Conservation (phyloP, 306 rosid species). For the Adenanthera pavonina region DNA sequence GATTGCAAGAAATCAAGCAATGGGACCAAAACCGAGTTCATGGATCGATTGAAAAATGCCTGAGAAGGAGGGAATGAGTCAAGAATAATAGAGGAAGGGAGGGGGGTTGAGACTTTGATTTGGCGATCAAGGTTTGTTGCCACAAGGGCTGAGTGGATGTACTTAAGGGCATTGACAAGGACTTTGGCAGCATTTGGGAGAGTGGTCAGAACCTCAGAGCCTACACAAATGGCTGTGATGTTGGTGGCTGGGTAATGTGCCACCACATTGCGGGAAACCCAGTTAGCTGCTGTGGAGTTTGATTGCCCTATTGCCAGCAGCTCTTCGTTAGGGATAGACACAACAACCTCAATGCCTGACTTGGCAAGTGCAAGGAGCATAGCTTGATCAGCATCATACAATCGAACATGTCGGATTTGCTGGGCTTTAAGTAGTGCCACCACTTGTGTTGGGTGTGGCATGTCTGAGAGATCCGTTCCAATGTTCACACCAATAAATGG, state of each 20-base stretch:
- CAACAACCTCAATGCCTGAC: constrained; percentile 71
- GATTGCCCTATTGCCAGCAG: constrained; percentile 83
- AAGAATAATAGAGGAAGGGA: constrained; percentile 76
- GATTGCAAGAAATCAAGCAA: constrained; percentile 82
- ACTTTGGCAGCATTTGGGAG: constrained; percentile 78
- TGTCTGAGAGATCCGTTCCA: constrained; percentile 82
- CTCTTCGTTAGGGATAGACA: constrained; percentile 79
- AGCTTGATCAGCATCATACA: constrained; percentile 73
- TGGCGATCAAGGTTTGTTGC: constrained; percentile 82
- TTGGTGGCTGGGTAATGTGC: constrained; percentile 90
- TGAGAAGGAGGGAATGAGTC: constrained; percentile 93
- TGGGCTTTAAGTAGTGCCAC: constrained; percentile 79
- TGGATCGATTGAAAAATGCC: constrained; percentile 78
- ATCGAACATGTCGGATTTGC: constrained; percentile 68
- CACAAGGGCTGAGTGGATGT: constrained; percentile 73
- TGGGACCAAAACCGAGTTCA: constrained; percentile 71
- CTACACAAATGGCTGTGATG: constrained; percentile 80
- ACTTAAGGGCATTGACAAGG: constrained; percentile 73
- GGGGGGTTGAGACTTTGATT: constrained; percentile 79
- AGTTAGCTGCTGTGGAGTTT: constrained; percentile 79
- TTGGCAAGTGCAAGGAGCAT: constrained; percentile 84
- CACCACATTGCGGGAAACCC: constrained; percentile 80
- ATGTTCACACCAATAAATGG: constrained; percentile 81
- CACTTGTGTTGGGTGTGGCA: constrained; percentile 92
- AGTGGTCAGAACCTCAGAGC: constrained; percentile 75